phyloP scores from a whole-genome alignment of 768 basidiomycete species.

The Rhodotorula kratochvilovae region DNA sequence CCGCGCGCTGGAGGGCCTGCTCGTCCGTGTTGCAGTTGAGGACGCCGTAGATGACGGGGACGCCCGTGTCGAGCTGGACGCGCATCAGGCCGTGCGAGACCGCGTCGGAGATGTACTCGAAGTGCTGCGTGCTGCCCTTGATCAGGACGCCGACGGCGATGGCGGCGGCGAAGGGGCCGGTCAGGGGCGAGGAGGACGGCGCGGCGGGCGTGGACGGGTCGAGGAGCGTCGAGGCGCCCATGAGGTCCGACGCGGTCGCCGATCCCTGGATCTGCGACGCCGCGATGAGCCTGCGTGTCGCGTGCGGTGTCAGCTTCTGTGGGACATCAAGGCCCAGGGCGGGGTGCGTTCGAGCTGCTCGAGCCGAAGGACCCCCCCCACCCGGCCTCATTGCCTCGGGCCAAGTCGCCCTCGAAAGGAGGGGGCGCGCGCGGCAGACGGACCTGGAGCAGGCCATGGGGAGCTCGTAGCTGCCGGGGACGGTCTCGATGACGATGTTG shows the following conservation, averaged over 20 bases:
- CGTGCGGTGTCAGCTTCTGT: neutral
- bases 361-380: too few species aligned
- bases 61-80: constrained; percentile 85
- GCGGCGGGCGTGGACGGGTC: constrained; percentile 54
- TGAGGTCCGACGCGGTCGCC: constrained; percentile 72
- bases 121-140: constrained; percentile 98
- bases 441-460: constrained; percentile 79
- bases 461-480: constrained; percentile 92
- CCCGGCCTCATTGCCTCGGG: too few species aligned
- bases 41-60: constrained; percentile 94
- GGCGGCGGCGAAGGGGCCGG: constrained; percentile 80
- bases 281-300: constrained; percentile 65
- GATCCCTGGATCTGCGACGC: constrained; percentile 77
- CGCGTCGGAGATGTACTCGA: constrained; percentile 95
- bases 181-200: constrained; percentile 47
- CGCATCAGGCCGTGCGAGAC: constrained; percentile 92
- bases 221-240: constrained; percentile 56
- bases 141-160: constrained; percentile 98
- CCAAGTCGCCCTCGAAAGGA: neutral
- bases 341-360: too few species aligned
- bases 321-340: too few species aligned
- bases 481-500: constrained; percentile 85
- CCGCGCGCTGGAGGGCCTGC: constrained; percentile 92
- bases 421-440: constrained; percentile 40
- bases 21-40: constrained; percentile 86